Percentiles rank a stretch among this genome's conserved stretches.
These are phyloP conservation scores for Gracilaria gracilis DNA, from an alignment of 23 red algal genomes.

Conservation along the genomic window DNA sequence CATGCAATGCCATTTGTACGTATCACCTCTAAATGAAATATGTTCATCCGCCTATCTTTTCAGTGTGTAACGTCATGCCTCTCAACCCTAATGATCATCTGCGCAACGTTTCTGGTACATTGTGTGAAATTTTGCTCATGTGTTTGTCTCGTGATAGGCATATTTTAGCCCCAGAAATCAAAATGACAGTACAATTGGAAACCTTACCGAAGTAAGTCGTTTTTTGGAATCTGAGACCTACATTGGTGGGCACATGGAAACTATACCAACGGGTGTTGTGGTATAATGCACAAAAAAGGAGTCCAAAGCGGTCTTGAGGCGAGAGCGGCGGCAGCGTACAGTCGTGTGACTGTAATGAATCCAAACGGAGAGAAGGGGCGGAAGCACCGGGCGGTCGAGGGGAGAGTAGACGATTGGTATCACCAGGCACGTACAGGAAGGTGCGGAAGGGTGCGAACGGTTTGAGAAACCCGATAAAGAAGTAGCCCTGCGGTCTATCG, in stretches of 20 bases:
- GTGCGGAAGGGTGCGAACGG: too few relatives aligned
- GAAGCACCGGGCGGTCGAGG: too few relatives aligned
- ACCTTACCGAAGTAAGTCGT: slow-evolving; percentile 77
- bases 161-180: slow-evolving; percentile 97
- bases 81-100: slow-evolving; percentile 96
- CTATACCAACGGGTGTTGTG: slow-evolving; percentile 94
- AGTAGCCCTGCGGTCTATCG: too few relatives aligned
- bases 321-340: too few relatives aligned
- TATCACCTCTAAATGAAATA: slow-evolving; percentile 98
- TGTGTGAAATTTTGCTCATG: slow-evolving; percentile 97
- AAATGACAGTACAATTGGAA: slow-evolving; percentile 41
- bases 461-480: too few relatives aligned
- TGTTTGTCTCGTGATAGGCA: slow-evolving; percentile 75
- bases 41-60: slow-evolving; percentile 94
- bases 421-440: too few relatives aligned
- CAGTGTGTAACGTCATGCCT: slow-evolving; percentile 93
- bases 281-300: too few relatives aligned
- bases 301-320: too few relatives aligned
- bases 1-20: slow-evolving; percentile 96
- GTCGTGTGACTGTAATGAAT: too few relatives aligned
- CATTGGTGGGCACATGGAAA: slow-evolving; percentile 99
- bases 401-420: too few relatives aligned
- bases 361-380: too few relatives aligned
- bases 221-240: slow-evolving; percentile 97
- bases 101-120: slow-evolving; percentile 93